Evolutionary conservation across 441 rosid species (phyloP).

Genomic region (Biscutella laevigata): DNA sequence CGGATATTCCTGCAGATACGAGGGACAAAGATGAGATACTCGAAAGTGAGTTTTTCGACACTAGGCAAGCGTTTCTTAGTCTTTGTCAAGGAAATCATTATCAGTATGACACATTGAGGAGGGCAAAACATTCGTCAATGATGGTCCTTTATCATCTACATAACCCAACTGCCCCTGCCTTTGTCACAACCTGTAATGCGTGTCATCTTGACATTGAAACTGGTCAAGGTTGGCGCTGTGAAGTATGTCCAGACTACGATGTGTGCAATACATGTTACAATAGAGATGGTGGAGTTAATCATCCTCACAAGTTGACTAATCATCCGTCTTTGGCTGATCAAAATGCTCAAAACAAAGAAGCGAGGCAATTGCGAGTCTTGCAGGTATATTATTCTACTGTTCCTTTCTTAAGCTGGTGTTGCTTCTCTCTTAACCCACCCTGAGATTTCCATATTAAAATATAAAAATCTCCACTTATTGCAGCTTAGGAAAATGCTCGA

Average conservation of each 20-base stretch:
- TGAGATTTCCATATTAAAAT: too few species aligned
- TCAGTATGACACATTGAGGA: conserved; percentile 93
- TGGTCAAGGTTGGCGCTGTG: conserved; percentile 99
- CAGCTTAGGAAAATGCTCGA: conserved; percentile 99
- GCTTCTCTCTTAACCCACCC: too few species aligned
- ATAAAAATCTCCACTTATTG: too few species aligned
- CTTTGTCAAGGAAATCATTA: conserved; percentile 99
- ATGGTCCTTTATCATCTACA: conserved; percentile 99
- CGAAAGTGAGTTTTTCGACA: conserved; percentile 97
- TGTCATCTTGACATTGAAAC: conserved; percentile 95
- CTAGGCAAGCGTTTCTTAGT: conserved; percentile 97
- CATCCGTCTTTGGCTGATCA: conserved; percentile 91
- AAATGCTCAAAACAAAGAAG: conserved; percentile 97
- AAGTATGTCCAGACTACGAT: conserved; percentile 96
- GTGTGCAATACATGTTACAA: conserved; percentile 83
- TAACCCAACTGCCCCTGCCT: conserved; percentile 98
- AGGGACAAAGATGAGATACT: conserved; percentile 95
- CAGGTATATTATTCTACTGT: too few species aligned
- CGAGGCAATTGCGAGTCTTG: conserved; percentile 76
- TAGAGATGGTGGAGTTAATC: conserved; percentile 86
- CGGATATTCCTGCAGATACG: conserved; percentile 68
- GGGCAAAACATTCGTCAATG: conserved; percentile 99
- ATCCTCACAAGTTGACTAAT: conserved; percentile 96
- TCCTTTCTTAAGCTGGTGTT: too few species aligned
- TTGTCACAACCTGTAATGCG: conserved; percentile 79